phyloP scores from a whole-genome alignment of 73 alveolate genomes.

The Paramecium octaurelia region DNA sequence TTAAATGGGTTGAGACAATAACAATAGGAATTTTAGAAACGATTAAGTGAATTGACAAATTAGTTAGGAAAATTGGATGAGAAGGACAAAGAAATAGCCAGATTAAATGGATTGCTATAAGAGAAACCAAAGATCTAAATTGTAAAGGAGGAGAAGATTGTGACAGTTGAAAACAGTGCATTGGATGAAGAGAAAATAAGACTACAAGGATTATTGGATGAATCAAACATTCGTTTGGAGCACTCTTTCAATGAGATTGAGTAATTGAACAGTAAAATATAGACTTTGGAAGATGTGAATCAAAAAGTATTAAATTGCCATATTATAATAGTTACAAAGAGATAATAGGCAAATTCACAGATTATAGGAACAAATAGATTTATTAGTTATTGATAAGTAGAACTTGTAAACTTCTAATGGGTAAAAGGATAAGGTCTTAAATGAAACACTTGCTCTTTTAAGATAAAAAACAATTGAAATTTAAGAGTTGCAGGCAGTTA shows the following conservation, averaged over 20 bases:
- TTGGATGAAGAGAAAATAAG: background rate
- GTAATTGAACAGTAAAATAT: background rate
- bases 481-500: background rate
- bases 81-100: background rate
- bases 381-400: background rate
- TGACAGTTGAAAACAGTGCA: background rate
- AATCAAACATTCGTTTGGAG: background rate
- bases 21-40: background rate
- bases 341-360: background rate
- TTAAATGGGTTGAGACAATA: background rate
- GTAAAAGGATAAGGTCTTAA: background rate
- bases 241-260: background rate
- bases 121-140: conserved; percentile 2
- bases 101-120: background rate
- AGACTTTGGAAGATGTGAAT: background rate
- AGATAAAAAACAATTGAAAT: background rate
- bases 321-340: background rate
- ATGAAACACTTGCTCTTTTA: background rate
- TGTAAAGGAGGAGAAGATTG: background rate
- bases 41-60: background rate
- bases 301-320: background rate
- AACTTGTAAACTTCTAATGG: background rate
- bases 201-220: background rate
- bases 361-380: background rate
- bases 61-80: background rate